These are phyloP conservation scores for Chlorella sp. DNA, from an alignment of 139 green algal species.

Conservation along the genomic window DNA sequence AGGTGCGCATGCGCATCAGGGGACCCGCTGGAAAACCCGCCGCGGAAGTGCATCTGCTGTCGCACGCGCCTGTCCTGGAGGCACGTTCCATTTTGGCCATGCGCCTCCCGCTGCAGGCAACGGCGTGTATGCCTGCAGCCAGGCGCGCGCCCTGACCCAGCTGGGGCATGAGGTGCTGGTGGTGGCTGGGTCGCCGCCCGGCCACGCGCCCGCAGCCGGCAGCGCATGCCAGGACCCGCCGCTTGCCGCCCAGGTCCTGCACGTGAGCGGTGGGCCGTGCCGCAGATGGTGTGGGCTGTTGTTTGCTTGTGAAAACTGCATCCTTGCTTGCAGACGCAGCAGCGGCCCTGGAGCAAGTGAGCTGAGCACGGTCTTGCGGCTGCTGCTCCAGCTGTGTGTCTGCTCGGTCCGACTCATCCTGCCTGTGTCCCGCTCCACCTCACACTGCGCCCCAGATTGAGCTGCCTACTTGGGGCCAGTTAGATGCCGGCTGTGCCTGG, in stretches of 20 bases:
- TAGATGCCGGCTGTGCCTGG: constrained; percentile 63
- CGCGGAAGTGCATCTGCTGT: no score
- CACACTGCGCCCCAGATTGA: constrained; percentile 47
- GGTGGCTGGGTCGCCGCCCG: constrained; percentile 45
- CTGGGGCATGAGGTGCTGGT: constrained; percentile 64
- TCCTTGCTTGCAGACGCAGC: no score
- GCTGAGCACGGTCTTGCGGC: no score
- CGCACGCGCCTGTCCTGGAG: no score
- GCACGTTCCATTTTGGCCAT: no score
- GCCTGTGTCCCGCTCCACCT: not conserved
- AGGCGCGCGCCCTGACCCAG: constrained; percentile 47
- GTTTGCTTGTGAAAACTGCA: no score
- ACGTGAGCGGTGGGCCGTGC: constrained; percentile 2
- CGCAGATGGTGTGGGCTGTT: not conserved
- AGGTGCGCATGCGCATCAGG: no score
- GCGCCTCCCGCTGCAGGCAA: constrained; percentile 63
- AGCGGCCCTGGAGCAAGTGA: no score
- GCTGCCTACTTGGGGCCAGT: constrained; percentile 63
- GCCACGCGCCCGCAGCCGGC: not conserved
- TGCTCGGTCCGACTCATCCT: not conserved
- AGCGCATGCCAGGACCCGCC: not conserved
- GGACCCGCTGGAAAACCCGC: no score
- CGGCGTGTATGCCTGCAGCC: constrained; percentile 74
- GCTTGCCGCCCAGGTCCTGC: not conserved
- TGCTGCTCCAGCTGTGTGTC: not conserved